A percentile compares a stretch with the other conserved stretches of the same genome.
These are phyloP conservation scores for Paraconiothyrium sp. DNA, from an alignment of 2,329 filamentous ascomycete species.

Conservation along the genomic window DNA sequence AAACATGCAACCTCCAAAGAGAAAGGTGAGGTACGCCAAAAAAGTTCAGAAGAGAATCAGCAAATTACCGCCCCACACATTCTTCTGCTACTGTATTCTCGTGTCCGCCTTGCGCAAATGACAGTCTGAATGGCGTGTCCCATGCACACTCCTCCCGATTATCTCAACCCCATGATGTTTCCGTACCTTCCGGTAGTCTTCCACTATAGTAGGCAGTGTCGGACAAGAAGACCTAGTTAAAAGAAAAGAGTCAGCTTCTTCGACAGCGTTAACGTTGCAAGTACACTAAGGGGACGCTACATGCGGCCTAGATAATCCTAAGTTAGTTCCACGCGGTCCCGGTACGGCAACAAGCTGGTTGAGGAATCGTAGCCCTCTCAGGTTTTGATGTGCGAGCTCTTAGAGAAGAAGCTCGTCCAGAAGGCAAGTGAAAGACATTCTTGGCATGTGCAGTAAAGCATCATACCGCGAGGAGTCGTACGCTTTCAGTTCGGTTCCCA, in stretches of 20 bases:
- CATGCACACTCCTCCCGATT: not conserved
- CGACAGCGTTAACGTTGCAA: not conserved
- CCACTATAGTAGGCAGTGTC: not conserved
- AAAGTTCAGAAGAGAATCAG: not conserved
- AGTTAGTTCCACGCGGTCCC: not conserved
- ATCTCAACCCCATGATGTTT: not conserved
- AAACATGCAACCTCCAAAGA: not conserved
- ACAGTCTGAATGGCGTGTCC: constrained; percentile 1
- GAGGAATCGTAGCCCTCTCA: not conserved
- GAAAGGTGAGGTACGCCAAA: not conserved
- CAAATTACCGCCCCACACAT: constrained; percentile 2
- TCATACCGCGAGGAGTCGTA: not conserved
- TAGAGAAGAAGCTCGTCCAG: not conserved
- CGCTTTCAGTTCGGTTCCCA: constrained; percentile 51
- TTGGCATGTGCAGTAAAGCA: not conserved
- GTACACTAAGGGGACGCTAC: too few species aligned
- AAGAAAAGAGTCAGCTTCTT: constrained; percentile 1
- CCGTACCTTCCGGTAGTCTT: not conserved
- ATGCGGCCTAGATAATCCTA: not conserved
- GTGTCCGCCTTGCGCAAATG: not conserved
- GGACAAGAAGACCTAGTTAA: not conserved
- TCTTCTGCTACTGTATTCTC: not conserved
- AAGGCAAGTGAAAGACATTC: not conserved
- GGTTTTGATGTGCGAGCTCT: not conserved
- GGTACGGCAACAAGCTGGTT: not conserved